phyloP scores from a whole-genome alignment of 164 flowering plant species.

The Cinnamomum micranthum region DNA sequence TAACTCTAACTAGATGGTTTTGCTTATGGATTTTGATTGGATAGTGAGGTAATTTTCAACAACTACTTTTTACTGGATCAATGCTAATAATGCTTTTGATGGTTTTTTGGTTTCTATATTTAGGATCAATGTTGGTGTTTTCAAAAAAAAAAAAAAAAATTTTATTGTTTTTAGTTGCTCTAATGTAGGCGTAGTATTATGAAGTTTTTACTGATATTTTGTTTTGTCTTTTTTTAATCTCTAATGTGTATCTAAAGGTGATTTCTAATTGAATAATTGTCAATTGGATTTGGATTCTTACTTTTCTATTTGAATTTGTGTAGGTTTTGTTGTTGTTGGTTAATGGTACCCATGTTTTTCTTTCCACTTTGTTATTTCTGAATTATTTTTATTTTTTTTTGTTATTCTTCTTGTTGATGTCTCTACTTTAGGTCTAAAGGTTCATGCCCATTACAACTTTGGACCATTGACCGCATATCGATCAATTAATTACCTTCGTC shows the following conservation, averaged over 20 bases:
- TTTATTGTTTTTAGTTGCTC: conserved; percentile 1
- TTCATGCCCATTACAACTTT: conserved; percentile 57
- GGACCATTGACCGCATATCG: conserved; percentile 62
- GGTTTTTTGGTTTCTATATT: background rate
- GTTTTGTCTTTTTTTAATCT: background rate
- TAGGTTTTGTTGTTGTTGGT: background rate
- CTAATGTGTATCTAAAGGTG: too few species aligned
- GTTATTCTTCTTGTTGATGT: too few species aligned
- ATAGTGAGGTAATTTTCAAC: background rate
- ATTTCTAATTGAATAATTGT: background rate
- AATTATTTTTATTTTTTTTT: too few species aligned
- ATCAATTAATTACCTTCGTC: too few species aligned
- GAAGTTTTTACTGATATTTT: background rate
- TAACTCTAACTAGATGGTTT: background rate
- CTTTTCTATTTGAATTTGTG: background rate
- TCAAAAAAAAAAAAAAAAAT: background rate
- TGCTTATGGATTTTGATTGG: background rate
- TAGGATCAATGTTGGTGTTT: background rate
- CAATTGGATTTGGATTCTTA: background rate
- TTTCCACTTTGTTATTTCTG: background rate
- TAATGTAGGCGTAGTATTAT: background rate
- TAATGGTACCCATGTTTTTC: background rate
- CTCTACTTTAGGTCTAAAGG: conserved; percentile 28
- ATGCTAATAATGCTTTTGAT: background rate
- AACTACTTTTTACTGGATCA: background rate